Evolutionary conservation across 2,329 filamentous ascomycete species (phyloP).

Genomic region (Ceratocystiopsis brevicomis): DNA sequence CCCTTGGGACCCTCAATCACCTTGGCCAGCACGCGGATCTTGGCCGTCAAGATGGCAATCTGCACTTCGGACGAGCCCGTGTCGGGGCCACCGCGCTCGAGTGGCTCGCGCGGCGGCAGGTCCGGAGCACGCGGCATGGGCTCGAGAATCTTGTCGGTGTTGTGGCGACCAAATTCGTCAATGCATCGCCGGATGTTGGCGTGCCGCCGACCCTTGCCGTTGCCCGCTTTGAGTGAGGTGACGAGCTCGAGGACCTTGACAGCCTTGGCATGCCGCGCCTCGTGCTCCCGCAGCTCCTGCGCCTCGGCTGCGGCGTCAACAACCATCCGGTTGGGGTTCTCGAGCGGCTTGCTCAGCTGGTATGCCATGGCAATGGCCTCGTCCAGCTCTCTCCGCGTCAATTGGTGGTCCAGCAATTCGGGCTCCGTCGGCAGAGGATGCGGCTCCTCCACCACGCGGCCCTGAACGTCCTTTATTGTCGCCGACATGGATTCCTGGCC

Average conservation of each 20-base stretch:
- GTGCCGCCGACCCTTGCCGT: slow-evolving; percentile 57
- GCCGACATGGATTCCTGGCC: slow-evolving; percentile 25
- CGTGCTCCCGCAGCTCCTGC: slow-evolving; percentile 23
- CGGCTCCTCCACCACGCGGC: slow-evolving; percentile 11
- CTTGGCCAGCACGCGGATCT: slow-evolving; percentile 67
- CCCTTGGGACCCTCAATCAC: slow-evolving; percentile 48
- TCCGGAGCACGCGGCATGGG: slow-evolving; percentile 35
- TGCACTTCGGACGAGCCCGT: slow-evolving; percentile 97
- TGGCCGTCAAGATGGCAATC: slow-evolving; percentile 82
- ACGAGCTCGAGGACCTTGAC: slow-evolving; percentile 64
- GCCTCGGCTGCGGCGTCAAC: slow-evolving; percentile 24
- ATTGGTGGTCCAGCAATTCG: slow-evolving; percentile 54
- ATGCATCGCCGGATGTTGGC: slow-evolving; percentile 74
- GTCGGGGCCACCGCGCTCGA: slow-evolving; percentile 60
- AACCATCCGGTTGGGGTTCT: slow-evolving; percentile 15
- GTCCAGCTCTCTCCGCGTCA: slow-evolving; percentile 49
- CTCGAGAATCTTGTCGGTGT: slow-evolving; percentile 54
- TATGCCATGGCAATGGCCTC: slow-evolving; percentile 48
- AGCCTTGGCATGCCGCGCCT: slow-evolving; percentile 44
- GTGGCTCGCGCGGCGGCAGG: slow-evolving; percentile 19
- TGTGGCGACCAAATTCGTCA: slow-evolving; percentile 75
- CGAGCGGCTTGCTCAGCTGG: slow-evolving; percentile 41
- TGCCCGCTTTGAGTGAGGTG: slow-evolving; percentile 56
- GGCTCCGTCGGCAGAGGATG: slow-evolving; percentile 26
- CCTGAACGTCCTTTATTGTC: slow-evolving; percentile 5